Percentiles rank a stretch among this genome's conserved stretches.
Evolutionary conservation across 108 stramenopile species (phyloP).

Genomic region (Cyclotella kingstonii): DNA sequence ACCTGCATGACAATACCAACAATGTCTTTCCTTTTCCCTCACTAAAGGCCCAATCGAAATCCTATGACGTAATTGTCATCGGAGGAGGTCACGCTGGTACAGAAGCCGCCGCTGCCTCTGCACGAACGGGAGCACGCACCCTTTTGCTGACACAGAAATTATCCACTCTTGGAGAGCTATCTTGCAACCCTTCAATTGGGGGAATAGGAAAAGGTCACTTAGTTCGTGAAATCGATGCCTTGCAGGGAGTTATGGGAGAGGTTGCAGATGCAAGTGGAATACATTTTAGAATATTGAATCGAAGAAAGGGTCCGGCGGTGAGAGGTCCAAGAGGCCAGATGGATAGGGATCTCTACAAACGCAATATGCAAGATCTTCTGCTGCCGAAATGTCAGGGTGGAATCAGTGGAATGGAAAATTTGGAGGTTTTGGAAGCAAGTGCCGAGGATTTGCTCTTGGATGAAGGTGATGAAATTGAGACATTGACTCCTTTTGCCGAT

Average conservation of each 20-base stretch:
- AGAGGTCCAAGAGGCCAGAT: conserved; percentile 92
- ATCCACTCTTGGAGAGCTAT: conserved; percentile 93
- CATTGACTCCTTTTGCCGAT: conserved; percentile 48
- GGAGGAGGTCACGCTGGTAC: conserved; percentile 98
- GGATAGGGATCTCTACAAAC: conserved; percentile 95
- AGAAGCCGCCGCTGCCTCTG: conserved; percentile 94
- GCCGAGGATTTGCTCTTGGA: conserved; percentile 94
- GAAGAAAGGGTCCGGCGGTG: conserved; percentile 91
- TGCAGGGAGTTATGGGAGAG: conserved; percentile 94
- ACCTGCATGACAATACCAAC: not conserved
- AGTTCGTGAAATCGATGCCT: conserved; percentile 95
- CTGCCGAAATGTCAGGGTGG: conserved; percentile 4
- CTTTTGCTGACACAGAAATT: conserved; percentile 91
- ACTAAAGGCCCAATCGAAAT: conserved; percentile 10
- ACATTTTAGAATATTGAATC: conserved; percentile 94
- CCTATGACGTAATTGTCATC: conserved; percentile 91
- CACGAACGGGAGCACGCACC: conserved; percentile 89
- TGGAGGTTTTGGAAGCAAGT: conserved; percentile 80
- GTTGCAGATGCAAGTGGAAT: conserved; percentile 92
- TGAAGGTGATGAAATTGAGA: conserved; percentile 53
- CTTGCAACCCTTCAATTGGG: conserved; percentile 98
- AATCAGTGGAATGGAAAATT: conserved; percentile 66
- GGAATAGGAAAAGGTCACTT: conserved; percentile 98
- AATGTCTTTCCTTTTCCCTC: not conserved
- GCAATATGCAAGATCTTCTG: conserved; percentile 71